Percentiles rank a stretch among this genome's conserved stretches.
Conservation (phyloP, 441 rosid species). For the Cnidoscolus chayamansa region DNA sequence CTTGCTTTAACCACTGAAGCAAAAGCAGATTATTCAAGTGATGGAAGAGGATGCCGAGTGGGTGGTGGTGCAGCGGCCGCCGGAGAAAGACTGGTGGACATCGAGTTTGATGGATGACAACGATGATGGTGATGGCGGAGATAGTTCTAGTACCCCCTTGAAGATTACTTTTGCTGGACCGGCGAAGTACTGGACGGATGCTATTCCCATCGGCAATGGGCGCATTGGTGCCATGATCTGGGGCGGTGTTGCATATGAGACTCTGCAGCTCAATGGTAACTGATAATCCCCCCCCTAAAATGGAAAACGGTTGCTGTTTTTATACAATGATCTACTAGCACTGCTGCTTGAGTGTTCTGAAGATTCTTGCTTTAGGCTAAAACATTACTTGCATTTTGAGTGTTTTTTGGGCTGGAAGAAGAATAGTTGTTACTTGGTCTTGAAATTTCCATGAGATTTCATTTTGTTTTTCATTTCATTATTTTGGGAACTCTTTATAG, state of each 20-base stretch:
- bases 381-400: background rate
- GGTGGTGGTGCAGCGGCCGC: conserved; percentile 46
- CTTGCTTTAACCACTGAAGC: background rate
- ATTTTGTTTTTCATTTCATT: background rate
- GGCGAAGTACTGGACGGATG: conserved; percentile 78
- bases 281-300: too few species aligned
- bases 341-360: background rate
- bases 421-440: background rate
- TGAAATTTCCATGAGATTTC: background rate
- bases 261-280: conserved; percentile 74
- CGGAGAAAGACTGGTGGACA: conserved; percentile 44
- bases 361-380: background rate
- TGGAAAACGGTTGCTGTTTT: too few species aligned
- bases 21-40: background rate
- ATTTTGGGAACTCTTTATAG: background rate
- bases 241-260: conserved; percentile 78
- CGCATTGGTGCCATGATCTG: conserved; percentile 91
- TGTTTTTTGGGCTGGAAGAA: background rate
- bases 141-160: conserved; percentile 38
- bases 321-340: too few species aligned
- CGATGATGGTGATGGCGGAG: conserved; percentile 32
- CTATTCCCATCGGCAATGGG: conserved; percentile 89
- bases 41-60: conserved; percentile 42
- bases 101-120: conserved; percentile 29
- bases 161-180: conserved; percentile 63